These are phyloP conservation scores for Chalciporus chontae DNA, from an alignment of 768 basidiomycete genomes.

Conservation along the genomic window DNA sequence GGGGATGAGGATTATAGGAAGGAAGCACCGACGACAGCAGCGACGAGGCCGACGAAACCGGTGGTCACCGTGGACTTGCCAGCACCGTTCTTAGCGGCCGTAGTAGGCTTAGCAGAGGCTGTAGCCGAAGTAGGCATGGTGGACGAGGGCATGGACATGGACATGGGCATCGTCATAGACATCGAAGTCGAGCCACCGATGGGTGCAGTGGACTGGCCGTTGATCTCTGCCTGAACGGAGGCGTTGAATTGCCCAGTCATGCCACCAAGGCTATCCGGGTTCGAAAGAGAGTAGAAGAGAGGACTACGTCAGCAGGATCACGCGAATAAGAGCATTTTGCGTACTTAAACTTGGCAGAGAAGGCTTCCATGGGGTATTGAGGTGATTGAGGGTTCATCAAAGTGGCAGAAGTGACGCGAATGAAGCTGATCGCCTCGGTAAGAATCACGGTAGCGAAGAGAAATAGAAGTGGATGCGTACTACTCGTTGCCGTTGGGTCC, in stretches of 20 bases:
- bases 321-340: constrained; percentile 14
- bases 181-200: constrained; percentile 37
- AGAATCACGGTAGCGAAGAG: background rate
- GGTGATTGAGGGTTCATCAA: constrained; percentile 50
- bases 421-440: constrained; percentile 49
- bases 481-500: constrained; percentile 57
- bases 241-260: constrained; percentile 73
- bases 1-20: constrained; percentile 14
- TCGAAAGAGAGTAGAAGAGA: background rate
- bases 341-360: constrained; percentile 77
- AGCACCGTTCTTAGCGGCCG: constrained; percentile 12
- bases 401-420: constrained; percentile 63
- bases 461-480: constrained; percentile 32
- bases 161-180: background rate
- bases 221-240: constrained; percentile 53
- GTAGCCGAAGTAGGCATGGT: background rate
- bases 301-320: background rate
- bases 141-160: background rate
- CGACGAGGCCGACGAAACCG: constrained; percentile 19
- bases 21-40: constrained; percentile 20
- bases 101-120: too few species aligned
- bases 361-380: constrained; percentile 60
- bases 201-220: constrained; percentile 56
- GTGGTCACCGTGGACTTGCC: constrained; percentile 23
- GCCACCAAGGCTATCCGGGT: constrained; percentile 46